Evolutionary conservation across 2,329 filamentous ascomycete genomes (phyloP), one percentile per base, ranked within the genome.

Genomic region (Exophiala aquamarina): DNA sequence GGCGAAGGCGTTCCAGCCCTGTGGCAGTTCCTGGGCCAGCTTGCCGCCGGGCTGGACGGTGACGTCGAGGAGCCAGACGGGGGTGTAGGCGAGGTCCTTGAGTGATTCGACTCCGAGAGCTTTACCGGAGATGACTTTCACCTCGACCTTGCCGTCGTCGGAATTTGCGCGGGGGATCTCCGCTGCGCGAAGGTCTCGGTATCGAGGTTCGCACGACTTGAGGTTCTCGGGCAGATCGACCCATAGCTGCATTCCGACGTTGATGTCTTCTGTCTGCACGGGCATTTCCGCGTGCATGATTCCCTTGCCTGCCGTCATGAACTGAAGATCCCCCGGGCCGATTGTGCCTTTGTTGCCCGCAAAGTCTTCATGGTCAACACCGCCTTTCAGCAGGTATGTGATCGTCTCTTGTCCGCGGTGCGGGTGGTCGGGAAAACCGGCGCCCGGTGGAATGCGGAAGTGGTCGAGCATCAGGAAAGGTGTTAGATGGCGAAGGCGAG

Each of bases 211-310:
- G 72, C 89, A 95, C 57, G 74, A 76, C 76, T 97, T 97, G 44
- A 96, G 76, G 29, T 84, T 69, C 61, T 82, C 71, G 4, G 93
- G 92, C 9, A 97, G 73, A 65, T 97, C 92, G 37, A 97, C 91
- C 92, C 93, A 97, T 17, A 97, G 77, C 73, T 97, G 93, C 71
- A 97, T 81, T 26, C 92, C 92, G 44, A 94, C 78, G 66, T 91
- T 95, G 41, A 88, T 88, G 64, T 93, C 87, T 1, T 76, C 66
- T 64, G 89, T 89, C 63, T 87, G 82, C 44, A 81, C 79, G 8
- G 92, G 92, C 90, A 97, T 96, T 70, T 97, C 92, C 29, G 91
- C 89, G 68, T 97, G 93, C 68, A 96, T 87, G 61, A 97, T 94
- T 33, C 92, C 92, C 15, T 79, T 76, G 3, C 92, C 92, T 1